Base-by-base conservation (phyloP, 441 rosid species). In the Pelargonium hybrid region DNA sequence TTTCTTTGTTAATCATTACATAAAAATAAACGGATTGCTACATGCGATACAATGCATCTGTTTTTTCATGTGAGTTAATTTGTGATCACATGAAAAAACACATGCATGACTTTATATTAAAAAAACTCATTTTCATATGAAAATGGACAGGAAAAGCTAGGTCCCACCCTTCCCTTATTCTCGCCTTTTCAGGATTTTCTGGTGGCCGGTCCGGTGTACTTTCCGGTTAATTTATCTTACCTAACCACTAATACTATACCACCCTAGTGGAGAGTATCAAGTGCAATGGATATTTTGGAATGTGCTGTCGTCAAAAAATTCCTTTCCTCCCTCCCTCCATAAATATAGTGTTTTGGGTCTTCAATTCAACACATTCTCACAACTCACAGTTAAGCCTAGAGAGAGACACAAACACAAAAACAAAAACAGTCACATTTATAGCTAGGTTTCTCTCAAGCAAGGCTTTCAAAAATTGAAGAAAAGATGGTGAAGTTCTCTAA, bases 401-500 rank as follows among this genome's bases (percentile, higher is more conserved):
- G 62, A 56, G 62, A 18, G 23, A 13, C 57, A 52, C n/a, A 52
- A 15, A 52, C 17, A 52, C 59, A 2, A 0, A 15, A 15, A 52
- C 2, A 25, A 25, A 25, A 29, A 29, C 1, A 29, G 31, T 29
- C 31, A 2, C 31, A 29, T 29, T 29, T 17, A n/a, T n/a, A n/a
- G n/a, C 17, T 17, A 9, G 10, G 11, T 34, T 26, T 26, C 75
- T 50, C 75, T 34, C 31, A 7, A 50, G 14, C 31, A 7, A 50
- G 14, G 41, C 47, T 41, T 5, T 41, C 47, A 57, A 7, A 10
- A 0, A 15, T 31, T 47, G 67, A 76, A 57, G 45, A 59, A 15
- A 76, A 65, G 25, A 93, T 94, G 96, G 93, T 94, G 75, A 94
- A 91, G 71, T 94, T 94, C 73, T 83, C 94, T 0, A 87, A 87